A percentile compares a stretch with the other conserved stretches of the same genome.
Conservation (phyloP, 75 land plant species). For the Sequoiadendron giganteum region DNA sequence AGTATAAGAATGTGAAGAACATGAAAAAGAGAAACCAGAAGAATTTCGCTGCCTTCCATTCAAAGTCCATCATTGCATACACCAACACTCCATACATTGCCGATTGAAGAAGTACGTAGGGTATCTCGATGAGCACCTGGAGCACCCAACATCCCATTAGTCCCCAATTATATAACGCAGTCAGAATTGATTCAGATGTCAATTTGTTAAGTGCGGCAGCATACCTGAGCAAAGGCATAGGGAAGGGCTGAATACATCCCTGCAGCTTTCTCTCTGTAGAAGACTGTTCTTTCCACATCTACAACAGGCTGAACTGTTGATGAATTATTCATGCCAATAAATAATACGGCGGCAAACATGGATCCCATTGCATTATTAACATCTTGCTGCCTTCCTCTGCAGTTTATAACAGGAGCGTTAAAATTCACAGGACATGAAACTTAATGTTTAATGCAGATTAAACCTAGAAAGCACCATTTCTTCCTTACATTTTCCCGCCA, state of each 20-base stretch:
- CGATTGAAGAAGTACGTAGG: constrained; percentile 33
- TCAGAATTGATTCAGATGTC: too few species aligned
- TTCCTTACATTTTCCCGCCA: constrained; percentile 50
- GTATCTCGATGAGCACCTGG: constrained; percentile 45
- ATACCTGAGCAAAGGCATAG: constrained; percentile 34
- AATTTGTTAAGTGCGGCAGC: neutral
- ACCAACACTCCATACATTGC: constrained; percentile 50
- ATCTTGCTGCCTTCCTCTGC: constrained; percentile 13
- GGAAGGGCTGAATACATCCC: constrained; percentile 38
- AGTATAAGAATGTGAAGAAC: constrained; percentile 45
- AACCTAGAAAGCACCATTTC: constrained; percentile 17
- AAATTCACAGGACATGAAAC: neutral
- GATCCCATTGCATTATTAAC: constrained; percentile 29
- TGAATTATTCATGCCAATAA: constrained; percentile 24
- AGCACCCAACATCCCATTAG: too few species aligned
- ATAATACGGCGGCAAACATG: constrained; percentile 30
- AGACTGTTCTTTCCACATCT: constrained; percentile 27
- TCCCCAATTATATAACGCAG: too few species aligned
- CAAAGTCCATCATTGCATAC: constrained; percentile 76
- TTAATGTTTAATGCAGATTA: neutral
- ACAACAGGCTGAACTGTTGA: constrained; percentile 33
- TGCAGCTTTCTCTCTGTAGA: constrained; percentile 35
- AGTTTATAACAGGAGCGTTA: neutral
- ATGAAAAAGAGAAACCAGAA: constrained; percentile 72
- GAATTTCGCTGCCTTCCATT: constrained; percentile 90